Base-by-base conservation (phyloP, 1,284 basidiomycete species). In the Ustanciosporium gigantosporum region DNA sequence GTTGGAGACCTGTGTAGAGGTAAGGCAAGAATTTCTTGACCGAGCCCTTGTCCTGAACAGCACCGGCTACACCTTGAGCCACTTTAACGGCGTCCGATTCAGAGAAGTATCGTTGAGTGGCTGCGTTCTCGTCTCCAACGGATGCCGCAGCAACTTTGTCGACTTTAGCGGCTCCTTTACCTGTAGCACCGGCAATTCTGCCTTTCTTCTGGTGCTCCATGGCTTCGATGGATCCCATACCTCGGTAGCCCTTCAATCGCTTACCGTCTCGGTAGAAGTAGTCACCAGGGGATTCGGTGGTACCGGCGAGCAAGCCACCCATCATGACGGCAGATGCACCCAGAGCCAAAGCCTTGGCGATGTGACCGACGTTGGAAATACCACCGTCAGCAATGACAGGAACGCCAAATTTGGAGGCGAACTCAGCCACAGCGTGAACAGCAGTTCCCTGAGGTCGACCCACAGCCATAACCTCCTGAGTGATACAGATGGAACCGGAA, bases 391-490 rank as follows among this genome's bases (percentile, higher is more conserved):
- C 94, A 64, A 97, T 90, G 70, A 95, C 91, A 7, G 94, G 95
- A 1, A 99, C 88, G 34, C 94, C 95, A 78, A 99, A 98, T 78
- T 88, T 86, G 80, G 80, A 84, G 21, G 93, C 87, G 73, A 97
- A 97, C 81, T 98, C 91, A 21, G 93, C 86, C 13, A 98, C 94
- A 36, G 90, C 87, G 79, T 90, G 89, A 13, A 98, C 92, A 13
- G 95, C 94, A 0, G 93, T 95, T 11, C 93, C 94, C 80, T 99
- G 94, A 2, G 94, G 95, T 25, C 94, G 87, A 24, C 94, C 95
- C 46, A 97, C 94, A n/a, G 95, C 94, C 90, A 97, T 98, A 72
- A 99, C 90, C 79, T 99, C 94, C 80, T 99, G 94, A 4, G 94
- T 99, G 80, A 98, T 98, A 79, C 94, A 99, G 77, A 99, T 99